A percentile compares a stretch with the other conserved stretches of the same genome.
These are phyloP conservation scores for Flaveria trinervia DNA, from an alignment of 129 eudicot genomes.

Conservation along the genomic window DNA sequence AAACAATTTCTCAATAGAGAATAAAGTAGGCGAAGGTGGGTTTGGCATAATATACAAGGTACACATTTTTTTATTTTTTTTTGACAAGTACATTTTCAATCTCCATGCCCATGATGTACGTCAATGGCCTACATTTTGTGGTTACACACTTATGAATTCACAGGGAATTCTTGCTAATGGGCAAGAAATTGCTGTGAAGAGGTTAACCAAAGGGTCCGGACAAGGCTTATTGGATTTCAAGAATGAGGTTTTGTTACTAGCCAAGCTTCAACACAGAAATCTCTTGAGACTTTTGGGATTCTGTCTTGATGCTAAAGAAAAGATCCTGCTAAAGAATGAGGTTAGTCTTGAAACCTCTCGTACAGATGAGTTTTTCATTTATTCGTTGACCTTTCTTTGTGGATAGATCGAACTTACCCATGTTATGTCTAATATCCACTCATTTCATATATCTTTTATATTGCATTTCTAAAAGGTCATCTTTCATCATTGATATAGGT, in stretches of 20 bases:
- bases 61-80: too few species aligned
- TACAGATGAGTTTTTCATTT: background rate
- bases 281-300: conserved; percentile 32
- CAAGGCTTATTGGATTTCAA: conserved; percentile 27
- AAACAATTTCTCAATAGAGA: conserved; percentile 30
- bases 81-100: too few species aligned
- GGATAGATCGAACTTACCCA: background rate
- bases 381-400: background rate
- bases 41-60: conserved; percentile 37
- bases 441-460: background rate
- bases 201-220: conserved; percentile 25
- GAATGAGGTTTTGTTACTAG: conserved; percentile 31
- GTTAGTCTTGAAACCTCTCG: background rate
- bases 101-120: too few species aligned
- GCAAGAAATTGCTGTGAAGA: conserved; percentile 22
- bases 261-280: conserved; percentile 31
- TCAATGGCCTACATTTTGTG: too few species aligned
- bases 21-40: conserved; percentile 53
- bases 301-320: conserved; percentile 25
- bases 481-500: conserved; percentile 17
- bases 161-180: conserved; percentile 28
- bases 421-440: background rate
- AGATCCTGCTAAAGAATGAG: too few species aligned
- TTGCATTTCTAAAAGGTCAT: background rate
- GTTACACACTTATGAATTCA: too few species aligned